Evolutionary conservation across 2,329 filamentous ascomycete species (phyloP), one percentile per base, ranked within the genome.

Genomic region (Cytospora leucostoma): DNA sequence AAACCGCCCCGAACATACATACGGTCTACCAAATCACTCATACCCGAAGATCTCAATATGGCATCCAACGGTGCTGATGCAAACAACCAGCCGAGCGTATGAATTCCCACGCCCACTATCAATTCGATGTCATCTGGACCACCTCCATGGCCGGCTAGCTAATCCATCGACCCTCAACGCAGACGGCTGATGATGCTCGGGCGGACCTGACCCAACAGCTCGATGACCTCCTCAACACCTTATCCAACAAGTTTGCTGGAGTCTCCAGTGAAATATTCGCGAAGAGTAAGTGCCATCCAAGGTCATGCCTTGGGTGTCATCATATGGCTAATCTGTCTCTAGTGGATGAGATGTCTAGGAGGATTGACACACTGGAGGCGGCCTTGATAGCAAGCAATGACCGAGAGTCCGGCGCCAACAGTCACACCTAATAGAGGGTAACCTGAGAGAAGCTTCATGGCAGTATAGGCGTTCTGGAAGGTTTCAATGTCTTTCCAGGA

Each of bases 261-360:
- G 88, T 97, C 6, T 96, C 92, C 10, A 89, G 87, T 65, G 93
- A 97, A 77, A 89, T 97, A 64, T 92, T 96, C 70, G 85, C 89
- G 44, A 97, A 96, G 78, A 91, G 93, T 96, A 76, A 74, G 88
- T 79, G 0, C 12, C 13, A 21, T 34, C 63, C 13, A 19, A n/a
- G 11, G 32, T 35, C n/a, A 33, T 15, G 11, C 35, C 33, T 7
- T n/a, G 49, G 33, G 17, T 21, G 15, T 19, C 15, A 7, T 35
- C 52, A 6, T 11, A 44, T 62, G 12, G 34, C 59, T 55, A 27
- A 63, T 19, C 12, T 34, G n/a, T 59, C 51, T 15, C 33, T 65
- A 97, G 93, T 97, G 90, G 93, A 97, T 72, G 93, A 97, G 67
- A 97, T 97, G 93, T 90, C 91, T 15, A 84, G 89, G 65, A 86